Conservation (phyloP, 768 basidiomycete genomes). For the Lentinula sp. region DNA sequence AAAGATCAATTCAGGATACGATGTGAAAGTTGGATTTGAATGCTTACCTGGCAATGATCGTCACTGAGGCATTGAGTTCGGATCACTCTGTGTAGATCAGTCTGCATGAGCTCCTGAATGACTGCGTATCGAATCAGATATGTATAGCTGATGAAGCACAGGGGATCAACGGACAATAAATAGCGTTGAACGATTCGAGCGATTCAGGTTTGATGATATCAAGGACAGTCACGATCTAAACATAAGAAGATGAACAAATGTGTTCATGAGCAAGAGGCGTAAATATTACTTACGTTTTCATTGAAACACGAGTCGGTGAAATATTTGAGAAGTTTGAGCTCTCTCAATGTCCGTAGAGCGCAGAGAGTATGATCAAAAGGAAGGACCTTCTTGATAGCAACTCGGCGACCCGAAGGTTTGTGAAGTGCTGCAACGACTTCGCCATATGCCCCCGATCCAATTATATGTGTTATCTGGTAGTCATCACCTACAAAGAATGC, state of each 20-base stretch:
- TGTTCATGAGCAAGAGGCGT: not conserved
- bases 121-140: conserved; percentile 33
- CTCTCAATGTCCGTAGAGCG: conserved; percentile 81
- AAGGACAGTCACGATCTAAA: conserved; percentile 81
- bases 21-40: not conserved
- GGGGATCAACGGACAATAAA: conserved; percentile 49
- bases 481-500: conserved; percentile 45
- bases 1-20: not conserved
- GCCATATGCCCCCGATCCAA: conserved; percentile 90
- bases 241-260: conserved; percentile 1
- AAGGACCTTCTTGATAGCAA: conserved; percentile 95
- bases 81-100: conserved; percentile 95
- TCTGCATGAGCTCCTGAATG: conserved; percentile 92
- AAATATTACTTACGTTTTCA: conserved; percentile 59
- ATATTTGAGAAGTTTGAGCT: conserved; percentile 80
- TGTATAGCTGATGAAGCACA: not conserved
- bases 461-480: conserved; percentile 81
- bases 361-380: conserved; percentile 97
- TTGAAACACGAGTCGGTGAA: conserved; percentile 83
- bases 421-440: conserved; percentile 94
- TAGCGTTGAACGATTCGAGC: conserved; percentile 82
- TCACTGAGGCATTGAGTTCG: conserved; percentile 92
- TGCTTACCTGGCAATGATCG: conserved; percentile 48
- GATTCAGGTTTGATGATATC: conserved; percentile 82
- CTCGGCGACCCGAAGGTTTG: conserved; percentile 78